Percentiles rank a stretch among this genome's conserved stretches.
These are phyloP conservation scores for Alternaria metachromatica DNA, from an alignment of 2,329 filamentous ascomycete genomes.

Conservation along the genomic window DNA sequence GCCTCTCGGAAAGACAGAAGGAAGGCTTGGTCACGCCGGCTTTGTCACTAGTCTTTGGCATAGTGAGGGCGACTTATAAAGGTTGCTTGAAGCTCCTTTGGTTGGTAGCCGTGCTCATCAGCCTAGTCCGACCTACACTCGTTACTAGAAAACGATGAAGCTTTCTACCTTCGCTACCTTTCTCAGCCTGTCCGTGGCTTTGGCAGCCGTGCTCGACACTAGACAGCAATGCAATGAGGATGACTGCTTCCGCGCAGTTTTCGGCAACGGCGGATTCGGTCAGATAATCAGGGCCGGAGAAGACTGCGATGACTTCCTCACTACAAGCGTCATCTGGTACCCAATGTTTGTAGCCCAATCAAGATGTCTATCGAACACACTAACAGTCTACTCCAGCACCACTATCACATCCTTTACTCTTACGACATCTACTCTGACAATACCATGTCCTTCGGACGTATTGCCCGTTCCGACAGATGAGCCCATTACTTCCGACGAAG, in stretches of 20 bases:
- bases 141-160: conserved; percentile 33
- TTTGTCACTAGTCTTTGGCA: neutral
- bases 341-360: conserved; percentile 25
- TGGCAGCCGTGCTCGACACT: conserved; percentile 23
- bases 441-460: conserved; percentile 9
- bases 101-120: neutral
- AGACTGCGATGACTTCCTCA: conserved; percentile 34
- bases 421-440: conserved; percentile 15
- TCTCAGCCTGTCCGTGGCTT: conserved; percentile 12
- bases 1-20: neutral
- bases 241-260: conserved; percentile 35
- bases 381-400: conserved; percentile 3
- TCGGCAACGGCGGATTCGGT: conserved; percentile 20
- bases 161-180: conserved; percentile 16
- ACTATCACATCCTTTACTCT: conserved; percentile 16
- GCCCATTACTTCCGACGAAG: neutral
- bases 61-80: conserved; percentile 8
- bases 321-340: conserved; percentile 31
- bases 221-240: conserved; percentile 31
- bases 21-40: neutral
- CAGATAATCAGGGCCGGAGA: conserved; percentile 20
- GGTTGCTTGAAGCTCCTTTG: neutral
- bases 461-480: neutral
- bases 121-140: neutral
- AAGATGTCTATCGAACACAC: neutral